Evolutionary conservation across 352 stramenopile species (phyloP).

Genomic region (Globisporangium cylindrosporum): DNA sequence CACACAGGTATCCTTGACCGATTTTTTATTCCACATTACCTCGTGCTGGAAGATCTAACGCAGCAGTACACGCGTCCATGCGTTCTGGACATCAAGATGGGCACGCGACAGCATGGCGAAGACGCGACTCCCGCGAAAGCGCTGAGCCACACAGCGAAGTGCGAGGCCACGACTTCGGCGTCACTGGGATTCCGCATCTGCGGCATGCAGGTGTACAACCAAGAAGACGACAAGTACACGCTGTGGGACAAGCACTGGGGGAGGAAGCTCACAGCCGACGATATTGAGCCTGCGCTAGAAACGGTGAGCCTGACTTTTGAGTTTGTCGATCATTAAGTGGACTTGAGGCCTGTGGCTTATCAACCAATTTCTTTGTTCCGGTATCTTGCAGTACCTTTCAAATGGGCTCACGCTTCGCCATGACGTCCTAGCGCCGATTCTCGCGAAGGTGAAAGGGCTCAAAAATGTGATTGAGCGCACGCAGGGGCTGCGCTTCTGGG

Average conservation of each 20-base stretch:
- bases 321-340: background rate
- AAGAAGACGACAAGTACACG: slow-evolving; percentile 51
- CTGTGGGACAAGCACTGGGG: slow-evolving; percentile 84
- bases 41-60: slow-evolving; percentile 74
- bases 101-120: slow-evolving; percentile 70
- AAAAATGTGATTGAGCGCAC: slow-evolving; percentile 41
- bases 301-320: slow-evolving; percentile 35
- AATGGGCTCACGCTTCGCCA: slow-evolving; percentile 39
- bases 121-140: slow-evolving; percentile 65
- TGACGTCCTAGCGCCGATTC: slow-evolving; percentile 41
- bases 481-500: slow-evolving; percentile 69
- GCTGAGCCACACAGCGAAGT: slow-evolving; percentile 71
- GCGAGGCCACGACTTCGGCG: slow-evolving; percentile 67
- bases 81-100: slow-evolving; percentile 84
- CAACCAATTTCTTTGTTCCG: background rate
- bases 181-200: slow-evolving; percentile 66
- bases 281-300: slow-evolving; percentile 61
- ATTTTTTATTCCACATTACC: slow-evolving; percentile 35
- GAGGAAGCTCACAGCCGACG: slow-evolving; percentile 41
- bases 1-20: slow-evolving; percentile 8
- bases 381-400: slow-evolving; percentile 51
- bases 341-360: background rate
- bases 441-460: slow-evolving; percentile 42
- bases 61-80: slow-evolving; percentile 55
- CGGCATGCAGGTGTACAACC: slow-evolving; percentile 80